Evolutionary conservation across 352 stramenopile species (phyloP).

Genomic region (Nothophytophthora sp.): DNA sequence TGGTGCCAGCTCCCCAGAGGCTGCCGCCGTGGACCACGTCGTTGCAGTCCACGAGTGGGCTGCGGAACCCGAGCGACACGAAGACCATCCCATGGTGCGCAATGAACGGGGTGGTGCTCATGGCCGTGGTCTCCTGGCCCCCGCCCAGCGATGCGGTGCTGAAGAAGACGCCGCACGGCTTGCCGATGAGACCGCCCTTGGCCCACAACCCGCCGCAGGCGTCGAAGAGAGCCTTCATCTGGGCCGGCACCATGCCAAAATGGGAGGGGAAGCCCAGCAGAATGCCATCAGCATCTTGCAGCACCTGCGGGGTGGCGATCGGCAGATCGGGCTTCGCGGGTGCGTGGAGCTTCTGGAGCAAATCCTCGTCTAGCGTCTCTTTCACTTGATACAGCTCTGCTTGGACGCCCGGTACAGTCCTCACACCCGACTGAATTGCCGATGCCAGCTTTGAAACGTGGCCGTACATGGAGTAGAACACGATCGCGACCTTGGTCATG

Average conservation of each 20-base stretch:
- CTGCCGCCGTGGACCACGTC: constrained; percentile 64
- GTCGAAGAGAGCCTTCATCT: constrained; percentile 89
- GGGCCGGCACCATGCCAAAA: constrained; percentile 73
- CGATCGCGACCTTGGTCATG: constrained; percentile 70
- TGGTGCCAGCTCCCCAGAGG: constrained; percentile 75
- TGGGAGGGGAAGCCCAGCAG: constrained; percentile 82
- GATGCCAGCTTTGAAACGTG: constrained; percentile 73
- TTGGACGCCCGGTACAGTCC: constrained; percentile 47
- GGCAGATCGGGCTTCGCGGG: constrained; percentile 60
- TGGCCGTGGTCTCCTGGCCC: constrained; percentile 84
- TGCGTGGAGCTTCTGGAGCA: constrained; percentile 72
- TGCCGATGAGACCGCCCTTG: constrained; percentile 69
- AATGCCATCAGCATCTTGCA: constrained; percentile 77
- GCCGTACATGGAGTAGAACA: constrained; percentile 87
- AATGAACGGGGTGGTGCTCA: constrained; percentile 80
- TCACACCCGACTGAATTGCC: constrained; percentile 61
- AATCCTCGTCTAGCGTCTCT: constrained; percentile 73
- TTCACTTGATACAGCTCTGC: constrained; percentile 65
- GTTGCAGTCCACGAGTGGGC: constrained; percentile 40
- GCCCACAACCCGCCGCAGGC: constrained; percentile 74
- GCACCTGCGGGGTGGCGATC: constrained; percentile 54
- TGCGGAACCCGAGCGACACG: constrained; percentile 71
- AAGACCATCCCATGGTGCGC: constrained; percentile 89
- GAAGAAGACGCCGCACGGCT: constrained; percentile 83
- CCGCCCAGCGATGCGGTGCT: constrained; percentile 63